Base-by-base conservation (phyloP, 2,329 filamentous ascomycete genomes). In the Nemania sp. region DNA sequence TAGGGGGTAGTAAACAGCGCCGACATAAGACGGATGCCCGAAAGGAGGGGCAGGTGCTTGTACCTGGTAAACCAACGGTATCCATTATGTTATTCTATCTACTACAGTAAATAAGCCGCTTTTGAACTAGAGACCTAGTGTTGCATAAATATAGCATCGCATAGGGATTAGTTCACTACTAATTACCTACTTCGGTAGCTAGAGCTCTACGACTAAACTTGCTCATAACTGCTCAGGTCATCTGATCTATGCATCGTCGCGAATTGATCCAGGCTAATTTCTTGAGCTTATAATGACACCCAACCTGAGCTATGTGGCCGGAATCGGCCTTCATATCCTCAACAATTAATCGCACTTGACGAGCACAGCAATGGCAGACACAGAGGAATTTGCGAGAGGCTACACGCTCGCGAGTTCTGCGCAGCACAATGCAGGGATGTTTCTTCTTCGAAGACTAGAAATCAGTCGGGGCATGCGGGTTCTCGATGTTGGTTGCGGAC, bases 401-500 rank as follows among this genome's bases (percentile, higher is more conserved):
- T 77, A 77, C 55, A 75, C 73, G 1, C 47, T 66, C 27, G 66
- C 69, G 27, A 76, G 74, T 55, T 57, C 69, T 43, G 76, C 75
- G 26, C 75, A 77, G 63, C 69, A 73, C 24, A 57, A 73, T 43
- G 64, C 75, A 3, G 75, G 71, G 5, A 62, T 66, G 1, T 77
- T 74, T 62, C 75, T 77, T 26, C 68, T 77, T 38, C 11, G 70
- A 2, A 62, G 62, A 5, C 71, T 77, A 4, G 58, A 54, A 1
- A 58, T 78, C 63, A 22, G 55, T 18, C 59, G 58, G 7, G 71
- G 71, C 22, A 68, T 73, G 64, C 64, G 52, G 29, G 70, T 79
- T 47, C 75, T 79, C 18, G 78, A 80, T 54, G 75, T 78, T 45
- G 78, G 78, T 47, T 79, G 77, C 61, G 78, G 78, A 7, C 76